These are phyloP conservation scores for Vinca minor DNA, from an alignment of 257 asterid genomes.

Conservation along the genomic window DNA sequence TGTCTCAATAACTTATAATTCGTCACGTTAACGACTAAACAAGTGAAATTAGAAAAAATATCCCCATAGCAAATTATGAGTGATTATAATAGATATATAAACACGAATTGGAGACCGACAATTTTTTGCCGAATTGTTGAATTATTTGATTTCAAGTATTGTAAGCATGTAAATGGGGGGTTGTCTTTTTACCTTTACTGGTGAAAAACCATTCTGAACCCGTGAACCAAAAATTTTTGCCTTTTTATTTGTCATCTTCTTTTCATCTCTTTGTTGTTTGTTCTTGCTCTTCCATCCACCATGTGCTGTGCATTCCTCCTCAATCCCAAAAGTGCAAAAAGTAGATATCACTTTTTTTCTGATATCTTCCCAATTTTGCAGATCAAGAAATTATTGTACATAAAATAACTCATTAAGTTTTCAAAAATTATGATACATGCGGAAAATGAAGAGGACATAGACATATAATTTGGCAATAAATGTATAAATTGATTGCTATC, in stretches of 20 bases:
- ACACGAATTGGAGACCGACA: too few relatives aligned
- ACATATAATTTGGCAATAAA: too few relatives aligned
- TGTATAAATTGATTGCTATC: too few relatives aligned
- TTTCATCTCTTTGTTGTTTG: conserved; percentile 25
- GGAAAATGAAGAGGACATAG: too few relatives aligned
- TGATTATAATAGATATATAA: too few relatives aligned
- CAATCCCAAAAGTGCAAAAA: conserved; percentile 7
- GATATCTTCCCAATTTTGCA: background rate
- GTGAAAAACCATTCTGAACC: conserved; percentile 42
- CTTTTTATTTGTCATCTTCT: conserved; percentile 51
- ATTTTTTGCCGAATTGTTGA: too few relatives aligned
- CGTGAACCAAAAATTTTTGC: conserved; percentile 49
- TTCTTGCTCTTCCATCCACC: conserved; percentile 10
- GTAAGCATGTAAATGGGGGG: conserved; percentile 36
- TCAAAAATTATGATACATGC: too few relatives aligned
- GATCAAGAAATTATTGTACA: background rate
- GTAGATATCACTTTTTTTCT: background rate
- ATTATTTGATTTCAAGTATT: conserved; percentile 25
- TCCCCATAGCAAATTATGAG: too few relatives aligned
- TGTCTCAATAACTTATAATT: too few relatives aligned
- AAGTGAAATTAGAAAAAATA: too few relatives aligned
- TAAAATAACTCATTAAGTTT: too few relatives aligned
- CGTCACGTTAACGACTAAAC: too few relatives aligned
- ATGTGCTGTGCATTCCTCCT: conserved; percentile 16
- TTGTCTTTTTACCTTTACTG: conserved; percentile 35